A percentile compares a stretch with the other conserved stretches of the same genome.
Conservation (phyloP, 2,329 filamentous ascomycete species). For the Parasarocladium wereldwijsianum region DNA sequence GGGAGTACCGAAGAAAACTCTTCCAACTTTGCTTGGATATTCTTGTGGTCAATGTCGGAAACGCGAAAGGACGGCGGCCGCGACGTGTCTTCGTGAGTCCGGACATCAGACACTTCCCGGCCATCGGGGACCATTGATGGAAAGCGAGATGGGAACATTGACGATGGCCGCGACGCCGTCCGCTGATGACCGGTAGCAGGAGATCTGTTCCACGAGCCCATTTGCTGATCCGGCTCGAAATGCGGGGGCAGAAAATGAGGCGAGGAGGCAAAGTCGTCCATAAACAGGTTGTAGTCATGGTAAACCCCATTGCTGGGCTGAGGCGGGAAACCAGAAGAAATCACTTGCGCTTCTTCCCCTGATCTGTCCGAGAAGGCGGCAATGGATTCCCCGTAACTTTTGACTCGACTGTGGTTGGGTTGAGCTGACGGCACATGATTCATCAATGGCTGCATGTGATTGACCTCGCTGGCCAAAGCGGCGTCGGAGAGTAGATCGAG, state of each 20-base stretch:
- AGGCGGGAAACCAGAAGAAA: constrained; percentile 22
- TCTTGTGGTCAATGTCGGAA: constrained; percentile 36
- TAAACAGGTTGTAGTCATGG: constrained; percentile 44
- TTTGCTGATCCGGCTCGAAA: constrained; percentile 37
- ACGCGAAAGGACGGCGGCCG: constrained; percentile 28
- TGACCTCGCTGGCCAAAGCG: constrained; percentile 41
- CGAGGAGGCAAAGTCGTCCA: constrained; percentile 40
- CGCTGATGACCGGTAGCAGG: constrained; percentile 19
- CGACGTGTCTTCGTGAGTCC: constrained; percentile 15
- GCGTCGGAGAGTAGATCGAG: constrained; percentile 44
- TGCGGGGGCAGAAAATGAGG: constrained; percentile 40
- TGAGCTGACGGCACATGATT: constrained; percentile 28
- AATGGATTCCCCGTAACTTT: constrained; percentile 33
- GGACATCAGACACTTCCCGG: constrained; percentile 19
- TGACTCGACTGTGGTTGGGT: constrained; percentile 26
- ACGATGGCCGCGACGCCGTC: constrained; percentile 30
- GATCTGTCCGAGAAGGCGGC: constrained; percentile 30
- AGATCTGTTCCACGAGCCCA: constrained; percentile 33
- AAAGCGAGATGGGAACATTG: constrained; percentile 39
- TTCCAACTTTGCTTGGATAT: constrained; percentile 42
- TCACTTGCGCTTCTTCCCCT: constrained; percentile 27
- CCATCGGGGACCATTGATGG: constrained; percentile 37
- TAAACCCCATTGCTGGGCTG: constrained; percentile 22
- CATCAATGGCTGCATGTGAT: constrained; percentile 35
- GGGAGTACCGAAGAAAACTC: constrained; percentile 48